Base-by-base conservation (phyloP, 352 stramenopile genomes). In the Phytopythium cucurbitacearum region DNA sequence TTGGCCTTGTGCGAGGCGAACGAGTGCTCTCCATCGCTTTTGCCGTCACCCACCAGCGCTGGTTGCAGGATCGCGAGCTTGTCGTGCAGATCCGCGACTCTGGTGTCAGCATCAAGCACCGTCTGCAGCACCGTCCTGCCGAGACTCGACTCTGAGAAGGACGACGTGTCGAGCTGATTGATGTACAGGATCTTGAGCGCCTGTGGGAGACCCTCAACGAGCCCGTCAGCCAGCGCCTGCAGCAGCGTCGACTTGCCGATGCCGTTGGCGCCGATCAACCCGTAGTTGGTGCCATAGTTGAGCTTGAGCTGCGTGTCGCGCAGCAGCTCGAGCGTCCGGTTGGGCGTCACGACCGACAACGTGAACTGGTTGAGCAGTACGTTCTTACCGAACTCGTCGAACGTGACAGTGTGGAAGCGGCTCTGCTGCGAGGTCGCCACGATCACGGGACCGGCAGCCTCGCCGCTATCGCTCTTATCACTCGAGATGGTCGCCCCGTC, bases 231-330 rank as follows among this genome's bases (percentile, higher is more conserved):
- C 60, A 98, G 85, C 12, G 97, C 85, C 53, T 95, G 92, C 32
- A 98, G 66, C 38, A 98, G 67, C 15, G 94, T 98, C 34, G 91
- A 98, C 63, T 98, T 98, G 48, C 87, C 87, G 41, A 82, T 80
- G 3, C 73, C 72, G 56, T 87, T 84, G 41, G 91, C 86, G 1
- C 93, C 93, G 38, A 97, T 85, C 3, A 97, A 61, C 3, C 89
- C 88, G 69, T 97, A 90, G 32, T 75, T 66, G 37, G 69, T 61
- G 9, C 81, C 81, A 41, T 88, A 85, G 36, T 86, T 81, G 34
- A 93, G 71, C 55, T 86, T 89, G 7, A 93, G 60, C 49, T 88
- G 64, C 15, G 81, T 87, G 41, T 81, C 68, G 52, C 79, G 67
- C 33, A 94, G 66, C 21, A 91, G 51, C 49, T 88, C 72, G n/a